Conservation (phyloP, 352 stramenopile species). For the Phytophthora boehmeriae region DNA sequence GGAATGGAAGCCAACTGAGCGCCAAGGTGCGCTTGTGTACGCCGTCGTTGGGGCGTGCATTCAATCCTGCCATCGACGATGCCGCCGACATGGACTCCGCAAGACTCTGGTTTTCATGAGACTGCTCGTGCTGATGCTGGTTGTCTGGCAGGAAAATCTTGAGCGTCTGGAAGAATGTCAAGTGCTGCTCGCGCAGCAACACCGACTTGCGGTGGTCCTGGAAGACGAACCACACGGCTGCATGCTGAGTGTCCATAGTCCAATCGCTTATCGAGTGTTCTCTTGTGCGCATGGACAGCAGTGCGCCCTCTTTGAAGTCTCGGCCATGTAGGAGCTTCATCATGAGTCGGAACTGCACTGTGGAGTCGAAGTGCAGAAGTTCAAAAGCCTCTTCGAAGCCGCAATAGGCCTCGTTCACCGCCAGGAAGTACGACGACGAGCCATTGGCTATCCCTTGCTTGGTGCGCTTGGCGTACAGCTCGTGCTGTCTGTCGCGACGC, state of each 20-base stretch:
- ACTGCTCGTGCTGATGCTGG: constrained; percentile 10
- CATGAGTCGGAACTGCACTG: constrained; percentile 58
- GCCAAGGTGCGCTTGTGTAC: constrained; percentile 67
- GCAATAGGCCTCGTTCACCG: constrained; percentile 62
- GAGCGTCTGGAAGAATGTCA: constrained; percentile 73
- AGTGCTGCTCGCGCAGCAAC: constrained; percentile 51
- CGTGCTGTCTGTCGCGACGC: constrained; percentile 52
- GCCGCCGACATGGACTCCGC: constrained; percentile 20
- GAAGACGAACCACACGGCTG: constrained; percentile 66
- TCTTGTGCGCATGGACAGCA: constrained; percentile 48
- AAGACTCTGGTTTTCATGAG: constrained; percentile 19
- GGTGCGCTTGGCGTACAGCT: constrained; percentile 61
- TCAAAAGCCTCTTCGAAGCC: constrained; percentile 66
- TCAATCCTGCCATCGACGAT: constrained; percentile 31
- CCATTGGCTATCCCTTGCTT: constrained; percentile 27
- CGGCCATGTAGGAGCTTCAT: constrained; percentile 64
- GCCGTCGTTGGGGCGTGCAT: constrained; percentile 41
- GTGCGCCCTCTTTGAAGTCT: constrained; percentile 59
- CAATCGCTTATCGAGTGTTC: constrained; percentile 40
- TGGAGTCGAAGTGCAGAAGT: constrained; percentile 63
- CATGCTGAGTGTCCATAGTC: constrained; percentile 54
- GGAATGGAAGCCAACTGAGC: constrained; percentile 64
- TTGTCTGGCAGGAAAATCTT: constrained; percentile 58
- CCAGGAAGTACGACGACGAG: constrained; percentile 52
- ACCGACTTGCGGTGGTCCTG: constrained; percentile 59